Base-by-base conservation (phyloP, 768 basidiomycete genomes). In the Tremella fuciformis region DNA sequence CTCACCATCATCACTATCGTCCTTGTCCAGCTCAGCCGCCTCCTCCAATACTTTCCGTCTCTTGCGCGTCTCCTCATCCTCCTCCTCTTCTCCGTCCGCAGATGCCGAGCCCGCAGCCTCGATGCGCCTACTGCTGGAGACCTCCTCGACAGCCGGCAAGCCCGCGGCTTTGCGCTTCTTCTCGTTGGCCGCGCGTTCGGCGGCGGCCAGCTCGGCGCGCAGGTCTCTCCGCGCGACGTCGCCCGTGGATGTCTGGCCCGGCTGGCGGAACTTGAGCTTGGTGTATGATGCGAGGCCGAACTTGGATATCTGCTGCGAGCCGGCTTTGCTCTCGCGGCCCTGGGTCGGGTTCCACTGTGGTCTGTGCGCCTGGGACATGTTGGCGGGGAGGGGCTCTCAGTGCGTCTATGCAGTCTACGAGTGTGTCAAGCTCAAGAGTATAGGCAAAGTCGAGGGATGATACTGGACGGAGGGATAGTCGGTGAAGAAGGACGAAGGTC, bases 181-280 rank as follows among this genome's bases (percentile, higher is more conserved):
- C 64, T 90, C 87, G 62, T 81, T 80, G 2, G 91, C 88, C 70
- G 89, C 88, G n/a, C 85, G 81, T 72, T 98, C 96, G 0, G 94
- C 94, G 15, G 78, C 81, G 40, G 89, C 78, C 42, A 99, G 81
- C 62, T 99, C 94, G 2, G 85, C 83, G 13, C 89, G 83, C 46
- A 98, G 79, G 75, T 98, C 93, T 16, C 83, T 82, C 63, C 85
- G 85, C 59, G 83, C 81, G 3, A 94, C 86, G 62, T 98, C 94
- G 1, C 77, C 77, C 2, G 82, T 73, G 0, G 89, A 87, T 0
- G 89, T 91, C 77, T 99, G 94, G 8, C 94, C 94, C 2, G 88
- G 84, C 81, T 96, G 91, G 26, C 94, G 86, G 79, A 99, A 99
- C 81, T 99, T 99, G 67, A 99, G 87, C 78, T 96, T 94, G 1